Evolutionary conservation across 2,329 filamentous ascomycete genomes (phyloP).

Genomic region (Fusarium vanettenii): DNA sequence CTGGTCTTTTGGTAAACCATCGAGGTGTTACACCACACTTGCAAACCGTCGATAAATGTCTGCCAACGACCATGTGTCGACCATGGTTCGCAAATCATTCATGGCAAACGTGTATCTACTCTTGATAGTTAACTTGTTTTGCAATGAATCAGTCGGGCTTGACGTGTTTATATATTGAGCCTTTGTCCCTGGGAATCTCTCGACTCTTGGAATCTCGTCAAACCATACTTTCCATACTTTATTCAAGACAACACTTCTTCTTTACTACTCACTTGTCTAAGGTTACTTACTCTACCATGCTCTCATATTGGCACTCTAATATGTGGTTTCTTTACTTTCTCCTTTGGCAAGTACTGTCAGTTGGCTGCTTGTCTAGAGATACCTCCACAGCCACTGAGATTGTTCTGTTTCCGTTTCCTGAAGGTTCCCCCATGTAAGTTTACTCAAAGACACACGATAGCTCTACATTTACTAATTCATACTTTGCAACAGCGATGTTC

Average conservation of each 20-base stretch:
- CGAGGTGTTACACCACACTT: neutral
- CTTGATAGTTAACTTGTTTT: neutral
- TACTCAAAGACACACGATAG: no score
- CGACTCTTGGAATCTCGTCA: neutral
- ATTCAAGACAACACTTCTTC: neutral
- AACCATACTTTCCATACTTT: neutral
- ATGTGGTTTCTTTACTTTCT: neutral
- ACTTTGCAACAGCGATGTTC: neutral
- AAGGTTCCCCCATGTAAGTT: neutral
- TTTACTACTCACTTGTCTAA: neutral
- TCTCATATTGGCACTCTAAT: neutral
- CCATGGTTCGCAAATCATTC: neutral
- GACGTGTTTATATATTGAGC: neutral
- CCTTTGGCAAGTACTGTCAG: neutral
- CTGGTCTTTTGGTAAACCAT: neutral
- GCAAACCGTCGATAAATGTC: neutral
- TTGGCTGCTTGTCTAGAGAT: neutral
- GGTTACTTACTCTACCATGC: neutral
- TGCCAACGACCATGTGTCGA: neutral
- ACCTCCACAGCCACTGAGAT: neutral
- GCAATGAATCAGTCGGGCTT: conserved; percentile 21
- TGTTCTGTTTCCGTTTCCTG: neutral
- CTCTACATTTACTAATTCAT: neutral
- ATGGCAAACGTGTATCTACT: neutral
- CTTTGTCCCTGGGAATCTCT: neutral